A percentile compares a stretch with the other conserved stretches of the same genome.
These are phyloP conservation scores for Backusella sp. DNA, from an alignment of 192 early-diverging fungal genomes.

Conservation along the genomic window DNA sequence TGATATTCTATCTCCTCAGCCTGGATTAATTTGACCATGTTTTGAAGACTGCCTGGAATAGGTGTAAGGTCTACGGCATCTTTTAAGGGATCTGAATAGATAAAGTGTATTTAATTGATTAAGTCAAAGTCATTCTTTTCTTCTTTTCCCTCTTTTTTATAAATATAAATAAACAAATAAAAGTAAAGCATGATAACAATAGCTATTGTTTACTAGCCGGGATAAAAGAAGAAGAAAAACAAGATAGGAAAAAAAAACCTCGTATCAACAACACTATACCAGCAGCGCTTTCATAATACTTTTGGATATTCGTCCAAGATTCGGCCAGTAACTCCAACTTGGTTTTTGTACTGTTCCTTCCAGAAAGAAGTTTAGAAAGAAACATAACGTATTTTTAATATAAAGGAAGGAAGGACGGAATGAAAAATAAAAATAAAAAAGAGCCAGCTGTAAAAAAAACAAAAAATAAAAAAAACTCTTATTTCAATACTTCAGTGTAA, in stretches of 20 bases:
- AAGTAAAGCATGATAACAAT: background rate
- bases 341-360: slow-evolving; percentile 34
- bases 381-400: slow-evolving; percentile 25
- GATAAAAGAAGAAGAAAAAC: background rate
- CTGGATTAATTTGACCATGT: slow-evolving; percentile 36
- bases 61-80: slow-evolving; percentile 39
- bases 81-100: slow-evolving; percentile 31
- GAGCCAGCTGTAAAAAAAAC: background rate
- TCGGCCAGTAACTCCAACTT: slow-evolving; percentile 33
- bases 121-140: background rate
- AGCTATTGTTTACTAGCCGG: background rate
- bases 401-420: slow-evolving; percentile 6
- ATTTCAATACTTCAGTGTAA: slow-evolving; percentile 1
- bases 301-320: slow-evolving; percentile 35
- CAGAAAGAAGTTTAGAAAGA: slow-evolving; percentile 35
- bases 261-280: slow-evolving; percentile 25
- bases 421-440: background rate
- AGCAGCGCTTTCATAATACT: slow-evolving; percentile 37
- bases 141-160: background rate
- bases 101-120: background rate
- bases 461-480: background rate
- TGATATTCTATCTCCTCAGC: slow-evolving; percentile 36
- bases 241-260: slow-evolving; percentile 3
- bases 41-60: slow-evolving; percentile 30
- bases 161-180: background rate